Percentiles rank a stretch among this genome's conserved stretches.
Evolutionary conservation across 192 early-diverging fungal species (phyloP).

Genomic region (Endogone sp.): DNA sequence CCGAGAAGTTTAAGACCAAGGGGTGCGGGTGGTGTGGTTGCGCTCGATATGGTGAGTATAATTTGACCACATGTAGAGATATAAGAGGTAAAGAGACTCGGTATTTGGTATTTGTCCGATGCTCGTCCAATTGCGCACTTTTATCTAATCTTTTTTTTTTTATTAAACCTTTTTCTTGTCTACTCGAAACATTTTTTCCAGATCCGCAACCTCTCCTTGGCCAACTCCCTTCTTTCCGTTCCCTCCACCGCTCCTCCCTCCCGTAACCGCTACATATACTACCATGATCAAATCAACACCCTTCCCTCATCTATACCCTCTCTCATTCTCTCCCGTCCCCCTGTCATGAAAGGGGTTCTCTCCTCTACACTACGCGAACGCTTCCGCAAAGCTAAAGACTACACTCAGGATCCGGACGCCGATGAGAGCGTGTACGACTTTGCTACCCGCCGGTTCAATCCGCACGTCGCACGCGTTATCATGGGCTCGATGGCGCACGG

Average conservation of each 20-base stretch:
- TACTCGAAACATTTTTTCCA: not conserved
- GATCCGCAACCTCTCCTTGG: conserved; percentile 63
- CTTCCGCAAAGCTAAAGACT: conserved; percentile 21
- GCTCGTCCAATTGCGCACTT: too few relatives aligned
- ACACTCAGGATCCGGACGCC: not conserved
- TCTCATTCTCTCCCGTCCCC: conserved; percentile 29
- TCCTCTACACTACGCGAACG: conserved; percentile 57
- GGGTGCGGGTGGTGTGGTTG: conserved; percentile 61
- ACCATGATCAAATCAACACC: conserved; percentile 61
- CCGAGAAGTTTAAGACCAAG: conserved; percentile 80
- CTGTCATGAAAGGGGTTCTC: conserved; percentile 54
- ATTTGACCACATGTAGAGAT: not conserved
- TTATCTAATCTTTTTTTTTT: too few relatives aligned
- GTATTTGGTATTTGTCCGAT: too few relatives aligned
- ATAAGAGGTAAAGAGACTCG: not conserved
- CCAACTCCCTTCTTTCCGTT: conserved; percentile 51
- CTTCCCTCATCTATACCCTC: conserved; percentile 38
- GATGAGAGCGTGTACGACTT: conserved; percentile 91
- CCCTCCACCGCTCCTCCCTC: conserved; percentile 66
- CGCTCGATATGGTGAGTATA: conserved; percentile 75
- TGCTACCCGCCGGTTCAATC: conserved; percentile 73
- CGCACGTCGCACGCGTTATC: conserved; percentile 71
- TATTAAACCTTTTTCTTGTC: not conserved
- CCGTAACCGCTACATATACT: conserved; percentile 81
- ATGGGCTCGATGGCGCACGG: conserved; percentile 90